Evolutionary conservation across 163 green algal genomes (phyloP), one percentile per base, ranked within the genome.

Genomic region (Prototheca wickerhamii): DNA sequence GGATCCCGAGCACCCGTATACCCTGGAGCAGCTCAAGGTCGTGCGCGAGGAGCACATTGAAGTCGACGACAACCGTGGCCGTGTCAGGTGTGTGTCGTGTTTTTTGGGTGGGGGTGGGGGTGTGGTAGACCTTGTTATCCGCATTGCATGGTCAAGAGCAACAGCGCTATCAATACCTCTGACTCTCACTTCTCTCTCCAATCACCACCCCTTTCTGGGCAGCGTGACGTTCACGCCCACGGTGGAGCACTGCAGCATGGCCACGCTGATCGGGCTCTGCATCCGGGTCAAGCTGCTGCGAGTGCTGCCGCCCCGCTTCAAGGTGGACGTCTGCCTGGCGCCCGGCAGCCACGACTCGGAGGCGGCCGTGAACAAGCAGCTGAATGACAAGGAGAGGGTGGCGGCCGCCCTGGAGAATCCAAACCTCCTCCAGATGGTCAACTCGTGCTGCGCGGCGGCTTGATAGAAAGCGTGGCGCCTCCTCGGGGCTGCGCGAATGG

Each of bases 1-100:
- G 3, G 93, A 99, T 58, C 93, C 93, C 1, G 93, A 99, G 83
- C 93, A 99, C 60, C 93, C 93, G 0, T 96, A 98, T 79, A 89
- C 86, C 4, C 71, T 99, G 42, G 93, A 99, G 76, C 87, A 97
- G 79, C 81, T 98, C 3, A 86, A 90, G 58, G 91, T 98, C 56
- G 88, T 98, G 4, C 76, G 69, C 4, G 87, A 96, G 77, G 82
- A 94, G 32, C 65, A 81, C n/a, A 89, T 98, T 5, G 53, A 71
- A 1, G 85, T 95, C 23, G 78, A 95, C 61, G 91, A 98, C 66
- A 42, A 23, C 1, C 65, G 51, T 1, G 79, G 85, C 51, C 57
- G 61, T 4, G 77, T 96, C 30, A 86, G 65, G 86, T 91, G 37
- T 61, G 63, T 28, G 10, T 59, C 32, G 28, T n/a, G 15, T 28